Base-by-base conservation (phyloP, 768 basidiomycete genomes). In the Albatrellus ellisii region DNA sequence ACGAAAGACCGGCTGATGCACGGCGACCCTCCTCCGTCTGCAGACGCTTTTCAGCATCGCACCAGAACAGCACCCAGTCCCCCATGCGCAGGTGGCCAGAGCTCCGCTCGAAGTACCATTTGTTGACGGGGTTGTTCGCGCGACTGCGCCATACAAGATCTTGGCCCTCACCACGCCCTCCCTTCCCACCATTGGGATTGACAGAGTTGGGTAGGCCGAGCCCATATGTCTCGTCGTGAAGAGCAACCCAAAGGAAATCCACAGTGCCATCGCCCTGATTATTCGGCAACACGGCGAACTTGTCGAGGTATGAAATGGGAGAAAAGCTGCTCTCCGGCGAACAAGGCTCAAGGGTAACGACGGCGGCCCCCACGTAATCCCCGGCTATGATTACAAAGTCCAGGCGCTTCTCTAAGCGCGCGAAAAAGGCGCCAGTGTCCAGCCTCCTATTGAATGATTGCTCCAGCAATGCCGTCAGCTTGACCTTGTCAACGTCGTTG, bases 201-300 rank as follows among this genome's bases (percentile, higher is more conserved):
- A 85, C 82, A 31, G 95, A 87, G 62, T 84, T 92, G 7, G 85
- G 79, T 39, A 92, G 75, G 1, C 95, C 95, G 14, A 97, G 75
- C 17, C 95, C 95, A 53, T 94, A 99, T 7, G 95, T 89, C 62
- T 99, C 95, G 60, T 99, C 95, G 52, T 98, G 90, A 38, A 99
- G 65, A 12, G 92, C 92, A 32, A 97, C 94, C 95, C 95, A 99
- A 27, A 99, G 67, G 66, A 99, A 99, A 64, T 99, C 95, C 44
- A 98, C 95, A 0, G 95, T 98, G 14, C 95, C 95, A 54, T 98
- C 94, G 17, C 95, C 95, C 61, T 99, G 95, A 56, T 97, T 79
- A 46, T 70, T 79, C 2, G 95, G 95, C 28, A 92, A 69, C 29
- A 99, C 91, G 12, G 92, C 94, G 58, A 99, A 99, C 63, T 99